These are phyloP conservation scores for Arachnomyces sp. DNA, from an alignment of 2,329 filamentous ascomycete species.

Conservation along the genomic window DNA sequence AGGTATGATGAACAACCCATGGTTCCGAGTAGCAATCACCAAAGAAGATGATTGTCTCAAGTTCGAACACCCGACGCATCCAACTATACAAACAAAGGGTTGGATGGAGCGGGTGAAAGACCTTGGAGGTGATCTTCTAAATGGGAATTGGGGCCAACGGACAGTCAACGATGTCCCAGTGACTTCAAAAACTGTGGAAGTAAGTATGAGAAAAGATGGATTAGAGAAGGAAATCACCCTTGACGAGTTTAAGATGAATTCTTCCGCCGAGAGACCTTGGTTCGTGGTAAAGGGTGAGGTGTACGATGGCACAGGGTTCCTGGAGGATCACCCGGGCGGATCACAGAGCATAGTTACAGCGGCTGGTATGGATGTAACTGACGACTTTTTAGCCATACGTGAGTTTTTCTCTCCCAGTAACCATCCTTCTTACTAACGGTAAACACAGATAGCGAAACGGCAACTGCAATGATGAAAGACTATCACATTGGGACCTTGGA, in stretches of 20 bases:
- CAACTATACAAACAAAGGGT: slow-evolving; percentile 65
- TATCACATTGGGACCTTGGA: slow-evolving; percentile 80
- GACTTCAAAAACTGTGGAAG: slow-evolving; percentile 51
- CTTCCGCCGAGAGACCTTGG: slow-evolving; percentile 61
- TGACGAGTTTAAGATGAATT: slow-evolving; percentile 63
- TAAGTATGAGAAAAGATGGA: slow-evolving; percentile 67
- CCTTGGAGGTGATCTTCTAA: slow-evolving; percentile 66
- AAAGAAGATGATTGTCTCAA: slow-evolving; percentile 56
- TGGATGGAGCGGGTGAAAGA: slow-evolving; percentile 95
- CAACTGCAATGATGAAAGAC: slow-evolving; percentile 76
- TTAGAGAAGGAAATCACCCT: slow-evolving; percentile 57
- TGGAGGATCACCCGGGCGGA: slow-evolving; percentile 77
- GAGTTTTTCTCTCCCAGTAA: slow-evolving; percentile 33
- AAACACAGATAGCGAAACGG: slow-evolving; percentile 73
- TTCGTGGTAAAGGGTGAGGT: slow-evolving; percentile 84
- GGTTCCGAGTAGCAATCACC: slow-evolving; percentile 74
- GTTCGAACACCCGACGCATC: slow-evolving; percentile 86
- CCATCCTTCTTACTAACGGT: slow-evolving; percentile 18
- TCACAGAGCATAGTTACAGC: slow-evolving; percentile 74
- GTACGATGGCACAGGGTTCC: slow-evolving; percentile 73
- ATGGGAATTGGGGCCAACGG: slow-evolving; percentile 77
- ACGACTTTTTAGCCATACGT: slow-evolving; percentile 91
- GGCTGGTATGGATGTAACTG: slow-evolving; percentile 72
- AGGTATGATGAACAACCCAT: slow-evolving; percentile 97
- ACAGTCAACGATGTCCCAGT: slow-evolving; percentile 41